A percentile compares a stretch with the other conserved stretches of the same genome.
These are phyloP conservation scores for Halenospora varia DNA, from an alignment of 495 filamentous ascomycete genomes.

Conservation along the genomic window DNA sequence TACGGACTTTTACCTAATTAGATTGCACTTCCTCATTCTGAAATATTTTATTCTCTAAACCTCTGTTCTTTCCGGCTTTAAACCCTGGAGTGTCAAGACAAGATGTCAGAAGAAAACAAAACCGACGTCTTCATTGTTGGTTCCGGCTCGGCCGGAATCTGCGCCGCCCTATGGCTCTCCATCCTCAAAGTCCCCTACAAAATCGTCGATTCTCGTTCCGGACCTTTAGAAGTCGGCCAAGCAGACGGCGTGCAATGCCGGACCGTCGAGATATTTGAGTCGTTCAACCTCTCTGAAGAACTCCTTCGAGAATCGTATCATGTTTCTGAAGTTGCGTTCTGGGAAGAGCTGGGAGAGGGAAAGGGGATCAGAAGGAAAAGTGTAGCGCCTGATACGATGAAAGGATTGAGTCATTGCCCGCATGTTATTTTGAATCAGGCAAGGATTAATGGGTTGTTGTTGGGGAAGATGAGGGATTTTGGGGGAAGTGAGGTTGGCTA, in stretches of 20 bases:
- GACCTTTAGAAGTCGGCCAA: slow-evolving; percentile 64
- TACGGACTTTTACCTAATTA: too few species aligned
- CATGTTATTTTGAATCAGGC: slow-evolving; percentile 80
- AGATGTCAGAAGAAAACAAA: too few species aligned
- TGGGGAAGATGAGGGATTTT: slow-evolving; percentile 40
- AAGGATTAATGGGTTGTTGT: slow-evolving; percentile 58
- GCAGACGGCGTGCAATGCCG: slow-evolving; percentile 80
- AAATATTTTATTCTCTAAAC: too few species aligned
- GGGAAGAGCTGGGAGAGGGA: slow-evolving; percentile 36
- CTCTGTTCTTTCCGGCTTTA: neutral
- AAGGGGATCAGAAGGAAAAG: slow-evolving; percentile 50
- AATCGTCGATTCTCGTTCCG: slow-evolving; percentile 58
- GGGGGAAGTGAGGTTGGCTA: slow-evolving; percentile 56
- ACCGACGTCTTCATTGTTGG: slow-evolving; percentile 65
- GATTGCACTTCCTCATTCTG: too few species aligned
- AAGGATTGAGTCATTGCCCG: slow-evolving; percentile 61
- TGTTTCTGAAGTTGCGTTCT: slow-evolving; percentile 64
- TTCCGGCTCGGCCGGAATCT: slow-evolving; percentile 65
- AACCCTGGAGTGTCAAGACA: neutral
- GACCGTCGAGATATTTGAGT: slow-evolving; percentile 77
- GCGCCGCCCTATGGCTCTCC: slow-evolving; percentile 64
- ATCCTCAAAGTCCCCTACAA: slow-evolving; percentile 55
- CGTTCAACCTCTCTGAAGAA: slow-evolving; percentile 67
- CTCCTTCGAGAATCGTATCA: slow-evolving; percentile 70
- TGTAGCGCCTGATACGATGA: slow-evolving; percentile 56